Evolutionary conservation across 192 early-diverging fungal species (phyloP).

Genomic region (Backusella australiensis): DNA sequence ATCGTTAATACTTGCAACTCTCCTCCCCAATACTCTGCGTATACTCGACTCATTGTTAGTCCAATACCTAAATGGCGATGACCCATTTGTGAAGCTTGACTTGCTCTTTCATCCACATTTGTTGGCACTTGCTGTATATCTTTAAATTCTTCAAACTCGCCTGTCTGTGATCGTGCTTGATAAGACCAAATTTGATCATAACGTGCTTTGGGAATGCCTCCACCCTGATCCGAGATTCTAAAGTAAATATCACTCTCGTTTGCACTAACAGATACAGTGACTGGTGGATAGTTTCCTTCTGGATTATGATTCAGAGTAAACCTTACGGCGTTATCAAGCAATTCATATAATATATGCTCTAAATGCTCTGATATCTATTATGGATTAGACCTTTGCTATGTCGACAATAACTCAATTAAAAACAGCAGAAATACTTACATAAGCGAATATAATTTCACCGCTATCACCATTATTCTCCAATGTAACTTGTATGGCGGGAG

Average conservation of each 20-base stretch:
- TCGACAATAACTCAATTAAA: neutral
- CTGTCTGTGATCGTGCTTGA: constrained; percentile 15
- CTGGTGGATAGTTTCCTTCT: constrained; percentile 58
- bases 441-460: constrained; percentile 26
- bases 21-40: constrained; percentile 96
- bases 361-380: constrained; percentile 75
- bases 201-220: constrained; percentile 70
- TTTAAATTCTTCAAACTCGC: constrained; percentile 64
- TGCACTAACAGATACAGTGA: constrained; percentile 80
- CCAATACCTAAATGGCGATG: constrained; percentile 75
- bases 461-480: neutral
- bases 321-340: constrained; percentile 84
- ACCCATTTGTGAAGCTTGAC: constrained; percentile 17
- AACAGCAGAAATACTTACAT: constrained; percentile 4
- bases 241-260: constrained; percentile 76
- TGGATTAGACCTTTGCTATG: neutral
- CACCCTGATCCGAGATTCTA: constrained; percentile 92
- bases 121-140: constrained; percentile 76
- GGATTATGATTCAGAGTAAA: constrained; percentile 62
- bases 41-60: constrained; percentile 85
- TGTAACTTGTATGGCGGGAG: neutral
- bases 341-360: constrained; percentile 91
- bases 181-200: constrained; percentile 77
- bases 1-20: constrained; percentile 73
- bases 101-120: constrained; percentile 47